Base-by-base conservation (phyloP, 2,329 filamentous ascomycete species). In the Pezicula rhizophila region DNA sequence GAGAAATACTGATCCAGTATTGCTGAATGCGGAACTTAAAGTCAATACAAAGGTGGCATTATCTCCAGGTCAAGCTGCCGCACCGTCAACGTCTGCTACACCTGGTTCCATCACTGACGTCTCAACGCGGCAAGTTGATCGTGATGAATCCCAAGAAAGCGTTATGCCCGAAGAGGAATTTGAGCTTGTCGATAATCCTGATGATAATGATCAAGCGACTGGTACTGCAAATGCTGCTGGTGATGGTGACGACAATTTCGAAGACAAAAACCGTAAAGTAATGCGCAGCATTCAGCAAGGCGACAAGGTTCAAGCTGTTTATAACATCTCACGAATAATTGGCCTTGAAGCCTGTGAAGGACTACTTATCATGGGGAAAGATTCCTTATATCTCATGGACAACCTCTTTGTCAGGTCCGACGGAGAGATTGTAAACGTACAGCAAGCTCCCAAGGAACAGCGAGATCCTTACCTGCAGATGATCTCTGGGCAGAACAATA, bases 211-310 rank as follows among this genome's bases (percentile, higher is more conserved):
- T 23, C 40, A 25, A 26, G n/a, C 8, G 2, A 14, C 40, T 28
- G 40, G 20, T 26, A 38, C 35, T 15, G n/a, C 14, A 15, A 42
- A 42, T 28, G 20, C 20, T 82, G 86, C 37, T n/a, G 80, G 88
- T 23, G 89, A 93, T 41, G 75, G 70, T 1, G 80, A 83, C 12
- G 82, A 85, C 57, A 85, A 84, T 1, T 95, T 95, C 54, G 95
- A 99, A 67, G 95, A 99, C 67, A 97, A 96, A 72, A 97, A 99
- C 62, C 81, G 95, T 40, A 96, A 96, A 67, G 92, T 99, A 40
- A 95, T 97, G 89, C 81, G 93, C 45, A 92, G 89, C 54, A 75
- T 99, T 10, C 86, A 96, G 58, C 85, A 87, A 11, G 90, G 91
- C 5, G 93, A 99, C 60, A 81, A 91, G 48, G 92, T 99, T 2